A percentile compares a stretch with the other conserved stretches of the same genome.
Conservation (phyloP, 208 protist species). For the Polymyxa betae region DNA sequence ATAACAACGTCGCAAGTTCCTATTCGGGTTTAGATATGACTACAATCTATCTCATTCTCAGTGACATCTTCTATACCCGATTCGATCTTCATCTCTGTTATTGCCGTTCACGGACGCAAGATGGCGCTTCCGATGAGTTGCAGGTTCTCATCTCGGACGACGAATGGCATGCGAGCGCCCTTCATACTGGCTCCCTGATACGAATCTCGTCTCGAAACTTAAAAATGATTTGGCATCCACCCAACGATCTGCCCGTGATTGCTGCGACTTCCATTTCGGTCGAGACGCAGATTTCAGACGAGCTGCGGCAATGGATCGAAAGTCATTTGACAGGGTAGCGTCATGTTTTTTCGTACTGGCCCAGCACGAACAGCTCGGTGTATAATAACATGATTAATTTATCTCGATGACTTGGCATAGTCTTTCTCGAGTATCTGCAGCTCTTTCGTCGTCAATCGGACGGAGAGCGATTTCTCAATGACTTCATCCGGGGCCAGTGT, state of each 20-base stretch:
- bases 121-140: neutral
- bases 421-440: neutral
- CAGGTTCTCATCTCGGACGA: neutral
- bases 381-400: neutral
- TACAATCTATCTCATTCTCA: neutral
- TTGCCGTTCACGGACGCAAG: neutral
- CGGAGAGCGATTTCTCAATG: neutral
- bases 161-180: neutral
- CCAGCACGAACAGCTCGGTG: neutral
- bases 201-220: neutral
- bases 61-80: neutral
- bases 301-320: neutral
- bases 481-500: neutral
- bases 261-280: neutral
- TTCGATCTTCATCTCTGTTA: conserved; percentile 6
- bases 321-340: neutral
- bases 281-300: neutral
- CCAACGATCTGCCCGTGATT: neutral
- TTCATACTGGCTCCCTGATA: neutral
- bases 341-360: neutral
- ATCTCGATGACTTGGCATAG: neutral
- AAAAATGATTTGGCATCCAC: neutral
- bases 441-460: neutral
- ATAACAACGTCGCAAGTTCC: neutral
- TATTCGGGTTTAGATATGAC: neutral